Evolutionary conservation across 2,329 filamentous ascomycete species (phyloP).

Genomic region (Aspergillus unguis): DNA sequence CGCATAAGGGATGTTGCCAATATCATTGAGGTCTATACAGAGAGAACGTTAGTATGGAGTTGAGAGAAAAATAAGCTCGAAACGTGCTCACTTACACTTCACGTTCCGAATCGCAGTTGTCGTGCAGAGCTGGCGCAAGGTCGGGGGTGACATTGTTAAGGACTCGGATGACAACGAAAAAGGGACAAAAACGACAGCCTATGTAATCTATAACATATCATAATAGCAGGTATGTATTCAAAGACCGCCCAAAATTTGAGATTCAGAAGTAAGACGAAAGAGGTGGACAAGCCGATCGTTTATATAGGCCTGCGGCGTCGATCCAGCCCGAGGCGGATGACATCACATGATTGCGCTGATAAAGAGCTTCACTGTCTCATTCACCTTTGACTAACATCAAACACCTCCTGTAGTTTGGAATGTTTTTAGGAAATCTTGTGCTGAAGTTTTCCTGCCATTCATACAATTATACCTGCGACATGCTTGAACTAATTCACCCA

Average conservation of each 20-base stretch:
- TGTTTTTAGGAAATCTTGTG: too few relatives aligned
- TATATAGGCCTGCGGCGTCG: conserved; percentile 10
- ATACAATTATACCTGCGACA: too few relatives aligned
- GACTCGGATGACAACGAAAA: conserved; percentile 13
- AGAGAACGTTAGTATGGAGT: conserved; percentile 2
- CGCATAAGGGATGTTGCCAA: conserved; percentile 68
- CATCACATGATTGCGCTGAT: conserved; percentile 20
- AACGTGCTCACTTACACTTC: conserved; percentile 29
- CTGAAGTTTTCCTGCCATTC: too few relatives aligned
- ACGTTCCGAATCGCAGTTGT: conserved; percentile 37
- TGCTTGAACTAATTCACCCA: too few relatives aligned
- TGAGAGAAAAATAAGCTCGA: background rate
- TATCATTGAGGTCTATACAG: conserved; percentile 57
- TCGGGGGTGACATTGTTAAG: conserved; percentile 32
- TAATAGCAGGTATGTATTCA: conserved; percentile 5
- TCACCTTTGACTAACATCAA: background rate
- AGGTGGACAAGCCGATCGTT: conserved; percentile 2
- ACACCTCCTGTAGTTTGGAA: background rate
- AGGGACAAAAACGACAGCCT: conserved; percentile 20
- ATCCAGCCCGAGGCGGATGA: conserved; percentile 14
- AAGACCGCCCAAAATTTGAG: conserved; percentile 8
- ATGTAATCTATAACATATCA: conserved; percentile 14
- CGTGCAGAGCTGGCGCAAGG: conserved; percentile 35
- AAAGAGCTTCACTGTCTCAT: background rate
- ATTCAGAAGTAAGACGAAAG: background rate